Base-by-base conservation (phyloP, 106 monocot species). In the Hemerocallis citrina region DNA sequence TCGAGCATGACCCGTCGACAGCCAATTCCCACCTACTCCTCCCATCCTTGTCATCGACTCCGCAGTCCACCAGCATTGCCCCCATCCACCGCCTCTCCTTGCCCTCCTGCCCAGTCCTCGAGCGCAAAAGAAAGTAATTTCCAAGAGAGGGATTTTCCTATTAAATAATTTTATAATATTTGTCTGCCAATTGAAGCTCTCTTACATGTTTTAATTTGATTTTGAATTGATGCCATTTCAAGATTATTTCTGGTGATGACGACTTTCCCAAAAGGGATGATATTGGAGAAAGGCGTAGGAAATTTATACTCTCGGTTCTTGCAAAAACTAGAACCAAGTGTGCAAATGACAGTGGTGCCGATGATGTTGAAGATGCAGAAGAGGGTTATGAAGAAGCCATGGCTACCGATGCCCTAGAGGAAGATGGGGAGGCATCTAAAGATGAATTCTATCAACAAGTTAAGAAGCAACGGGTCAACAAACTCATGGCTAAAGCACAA, bases 231-330 rank as follows among this genome's bases (percentile, higher is more conserved):
- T 38, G 5, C 7, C 11, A 11, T 38, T 23, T 65, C 5, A 6
- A 93, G 84, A n/a, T 79, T 39, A 45, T 63, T 48, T 93, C 92
- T 59, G 92, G 92, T 57, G 92, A 93, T 62, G 88, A 77, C 67
- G 92, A 93, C 51, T 57, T 93, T 57, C 92, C 92, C 37, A 74
- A 64, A 58, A 69, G 88, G 68, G 92, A 88, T 65, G 78, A 84
- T 35, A 84, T 93, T 66, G 92, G 88, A 38, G 92, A 88, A 64
- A 78, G 88, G 52, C 67, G 92, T 24, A 79, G 79, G 67, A 93
- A 88, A 59, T 73, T 84, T 28, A 85, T 88, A 61, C 79, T 88
- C 29, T 76, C 76, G 8, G 84, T 84, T 43, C 84, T 93, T 58
- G 73, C 77, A 31, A 79, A 74, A 61, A 61, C 76, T 38, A 79